Evolutionary conservation across 2,329 filamentous ascomycete genomes (phyloP).

Genomic region (Beauveria scarabaeidicola): DNA sequence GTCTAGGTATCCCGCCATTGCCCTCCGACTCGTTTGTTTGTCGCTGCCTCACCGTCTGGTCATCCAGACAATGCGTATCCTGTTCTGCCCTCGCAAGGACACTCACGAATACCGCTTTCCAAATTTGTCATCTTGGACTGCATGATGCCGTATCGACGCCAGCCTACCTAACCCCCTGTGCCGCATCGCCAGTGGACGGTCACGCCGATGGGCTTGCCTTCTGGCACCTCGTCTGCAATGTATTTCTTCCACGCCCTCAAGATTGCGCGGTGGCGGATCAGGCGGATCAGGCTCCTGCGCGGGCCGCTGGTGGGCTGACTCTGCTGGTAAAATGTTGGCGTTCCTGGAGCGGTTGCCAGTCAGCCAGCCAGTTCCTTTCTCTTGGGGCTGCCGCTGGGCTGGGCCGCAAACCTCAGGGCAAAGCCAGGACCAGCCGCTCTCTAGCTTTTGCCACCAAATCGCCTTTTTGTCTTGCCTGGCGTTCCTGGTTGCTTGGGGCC

Average conservation of each 20-base stretch:
- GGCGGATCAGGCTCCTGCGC: constrained; percentile 10
- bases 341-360: neutral
- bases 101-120: neutral
- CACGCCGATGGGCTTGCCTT: neutral
- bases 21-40: neutral
- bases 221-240: neutral
- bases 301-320: constrained; percentile 5
- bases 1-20: neutral
- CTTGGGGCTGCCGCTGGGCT: neutral
- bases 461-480: neutral
- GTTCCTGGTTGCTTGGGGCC: neutral
- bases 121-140: neutral
- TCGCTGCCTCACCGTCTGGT: neutral
- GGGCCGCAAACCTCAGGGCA: constrained; percentile 11
- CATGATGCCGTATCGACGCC: neutral
- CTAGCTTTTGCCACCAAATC: neutral
- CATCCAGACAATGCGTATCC: neutral
- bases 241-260: constrained; percentile 8
- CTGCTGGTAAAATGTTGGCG: neutral
- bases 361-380: neutral
- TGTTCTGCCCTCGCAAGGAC: too few relatives aligned
- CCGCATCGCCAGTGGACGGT: constrained; percentile 1
- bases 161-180: neutral
- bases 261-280: constrained; percentile 11
- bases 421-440: constrained; percentile 8